phyloP scores from a whole-genome alignment of 1,139 yeast species.

The Magnusiomyces ingens region DNA sequence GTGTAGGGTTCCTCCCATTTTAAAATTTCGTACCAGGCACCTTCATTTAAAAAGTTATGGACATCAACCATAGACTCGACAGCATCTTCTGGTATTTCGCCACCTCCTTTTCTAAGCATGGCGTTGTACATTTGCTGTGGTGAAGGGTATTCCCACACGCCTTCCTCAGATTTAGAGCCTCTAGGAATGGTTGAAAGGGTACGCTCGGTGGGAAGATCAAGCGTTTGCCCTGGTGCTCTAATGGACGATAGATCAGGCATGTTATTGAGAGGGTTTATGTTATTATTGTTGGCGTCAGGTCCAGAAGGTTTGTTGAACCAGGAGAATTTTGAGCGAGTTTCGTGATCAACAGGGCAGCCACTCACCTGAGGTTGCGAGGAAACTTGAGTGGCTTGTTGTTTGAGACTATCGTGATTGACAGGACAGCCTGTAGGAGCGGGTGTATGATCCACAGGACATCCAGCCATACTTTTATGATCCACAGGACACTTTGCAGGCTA shows the following conservation, averaged over 20 bases:
- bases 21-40: constrained; percentile 93
- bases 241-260: constrained; percentile 74
- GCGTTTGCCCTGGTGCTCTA: constrained; percentile 72
- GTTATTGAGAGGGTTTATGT: constrained; percentile 67
- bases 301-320: constrained; percentile 19
- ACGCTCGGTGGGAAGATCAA: constrained; percentile 73
- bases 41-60: constrained; percentile 93
- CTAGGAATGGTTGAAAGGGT: constrained; percentile 82
- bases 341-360: constrained; percentile 34
- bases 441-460: constrained; percentile 23
- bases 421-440: constrained; percentile 6
- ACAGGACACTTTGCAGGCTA: constrained; percentile 42
- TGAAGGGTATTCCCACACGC: constrained; percentile 97
- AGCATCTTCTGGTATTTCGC: constrained; percentile 85
- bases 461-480: constrained; percentile 30
- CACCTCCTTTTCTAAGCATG: constrained; percentile 82
- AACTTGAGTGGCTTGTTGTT: constrained; percentile 14
- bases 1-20: constrained; percentile 77
- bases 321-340: constrained; percentile 18
- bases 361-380: constrained; percentile 9
- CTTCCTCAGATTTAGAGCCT: constrained; percentile 57
- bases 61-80: constrained; percentile 97
- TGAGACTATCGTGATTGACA: no score
- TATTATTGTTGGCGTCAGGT: constrained; percentile 30
- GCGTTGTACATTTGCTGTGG: constrained; percentile 99